Base-by-base conservation (phyloP, 768 basidiomycete genomes). In the Boletus sp. region DNA sequence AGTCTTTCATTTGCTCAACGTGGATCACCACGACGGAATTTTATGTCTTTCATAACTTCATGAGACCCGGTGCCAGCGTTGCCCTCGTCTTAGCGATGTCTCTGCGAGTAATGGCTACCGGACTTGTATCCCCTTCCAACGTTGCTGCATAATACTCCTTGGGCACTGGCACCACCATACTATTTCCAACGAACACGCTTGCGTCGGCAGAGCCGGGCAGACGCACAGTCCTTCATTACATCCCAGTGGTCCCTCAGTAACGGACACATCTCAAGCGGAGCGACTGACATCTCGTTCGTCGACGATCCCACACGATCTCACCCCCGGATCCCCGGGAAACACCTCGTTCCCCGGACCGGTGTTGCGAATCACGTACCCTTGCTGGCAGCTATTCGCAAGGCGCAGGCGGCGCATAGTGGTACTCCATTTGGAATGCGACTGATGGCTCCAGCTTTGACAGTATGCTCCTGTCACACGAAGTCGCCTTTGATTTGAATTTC, bases 391-490 rank as follows among this genome's bases (percentile, higher is more conserved):
- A 81, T 71, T 82, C 81, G 10, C 79, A 82, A 62, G 73, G 76
- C 50, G 79, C 79, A 14, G 84, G 88, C 47, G 89, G 90, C 2
- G 76, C 80, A 30, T 88, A 92, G 64, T 83, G 87, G 61, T 83
- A 81, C 64, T 79, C 82, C 60, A 69, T 87, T 5, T 90, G 87
- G 85, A 87, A 90, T 60, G 75, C 79, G 7, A 77, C 80, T 2
- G 80, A 83, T 56, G 79, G 78, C 4, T 78, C 79, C 29, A 70
- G 73, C 18, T 89, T 88, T 63, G 75, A 82, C 58, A 80, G 83
- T 41, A 87, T 91, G 87, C 69, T 89, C 53, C 69, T 90, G 17
- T 79, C 83, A 8, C 91, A 92, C 70, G 89, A 92, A 64, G 74
- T 92, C 29, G 87, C 87, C 2, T 90, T 92, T 66, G 83, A 85